Evolutionary conservation across 495 filamentous ascomycete genomes (phyloP), one percentile per base, ranked within the genome.

Genomic region (Annulohypoxylon bovei): DNA sequence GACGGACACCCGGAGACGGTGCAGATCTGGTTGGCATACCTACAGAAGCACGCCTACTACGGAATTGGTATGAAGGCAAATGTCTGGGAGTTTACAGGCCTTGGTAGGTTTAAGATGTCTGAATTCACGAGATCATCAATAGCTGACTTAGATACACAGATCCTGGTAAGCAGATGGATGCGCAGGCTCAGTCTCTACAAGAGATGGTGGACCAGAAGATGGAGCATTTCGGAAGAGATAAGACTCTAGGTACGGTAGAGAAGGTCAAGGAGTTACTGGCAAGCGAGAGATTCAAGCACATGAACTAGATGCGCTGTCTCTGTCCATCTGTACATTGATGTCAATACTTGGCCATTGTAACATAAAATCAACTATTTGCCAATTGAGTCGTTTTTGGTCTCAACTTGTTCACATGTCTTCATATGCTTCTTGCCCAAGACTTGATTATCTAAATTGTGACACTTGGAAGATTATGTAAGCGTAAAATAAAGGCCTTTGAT

Each of bases 31-130:
- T 80, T 99, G 46, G 94, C 92, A 11, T 98, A 95, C 68, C 77
- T 99, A 68, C 88, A 89, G 77, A 97, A 95, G 80, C 89, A 97
- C 75, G 89, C 91, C 12, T 97, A 95, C 77, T 92, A 96, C 76
- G 95, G 96, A 7, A 89, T 98, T 25, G 95, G 95, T 74, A 97
- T 99, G 94, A 99, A 99, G 85, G 95, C 96, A 23, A 98, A 99
- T 75, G 86, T 98, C 49, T 99, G 91, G 90, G 91, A 95, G 75
- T 91, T 91, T 82, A 88, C 91, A 71, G 87, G 86, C 62, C 75
- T 97, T 30, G 91, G 92, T 83, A 80, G 54, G 83, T 81, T 68
- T 53, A 59, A 25, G 14, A 18, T 56, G 23, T 37, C 11, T 4
- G 30, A 42, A 30, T 1, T 44, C 32, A 8, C 18, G 3, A 25